phyloP scores from a whole-genome alignment of 2,329 filamentous ascomycete genomes.

The Xylaria sp. region DNA sequence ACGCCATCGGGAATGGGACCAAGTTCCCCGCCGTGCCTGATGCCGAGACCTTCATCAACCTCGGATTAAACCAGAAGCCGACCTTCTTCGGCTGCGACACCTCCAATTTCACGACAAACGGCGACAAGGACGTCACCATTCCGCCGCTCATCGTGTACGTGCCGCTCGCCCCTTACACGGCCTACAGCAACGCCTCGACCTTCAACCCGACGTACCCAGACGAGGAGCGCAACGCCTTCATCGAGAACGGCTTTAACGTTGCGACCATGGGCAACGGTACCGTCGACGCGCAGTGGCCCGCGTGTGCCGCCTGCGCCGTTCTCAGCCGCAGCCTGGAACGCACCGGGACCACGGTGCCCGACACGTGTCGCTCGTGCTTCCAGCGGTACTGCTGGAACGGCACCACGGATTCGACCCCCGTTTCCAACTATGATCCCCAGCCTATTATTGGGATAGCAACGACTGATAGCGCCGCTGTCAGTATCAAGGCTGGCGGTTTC shows the following conservation, averaged over 20 bases:
- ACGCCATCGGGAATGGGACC: constrained; percentile 69
- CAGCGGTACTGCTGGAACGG: constrained; percentile 92
- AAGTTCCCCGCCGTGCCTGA: constrained; percentile 79
- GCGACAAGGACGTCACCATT: constrained; percentile 46
- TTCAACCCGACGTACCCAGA: constrained; percentile 74
- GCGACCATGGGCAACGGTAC: constrained; percentile 87
- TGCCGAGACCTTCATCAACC: constrained; percentile 80
- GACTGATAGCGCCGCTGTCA: constrained; percentile 21
- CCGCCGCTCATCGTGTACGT: constrained; percentile 85
- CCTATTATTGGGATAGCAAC: constrained; percentile 38
- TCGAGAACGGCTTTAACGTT: constrained; percentile 86
- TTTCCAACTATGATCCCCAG: constrained; percentile 55
- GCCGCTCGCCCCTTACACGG: constrained; percentile 84
- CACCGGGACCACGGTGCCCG: constrained; percentile 75
- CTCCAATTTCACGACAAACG: constrained; percentile 61
- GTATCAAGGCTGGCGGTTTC: constrained; percentile 1
- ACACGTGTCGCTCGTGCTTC: constrained; percentile 82
- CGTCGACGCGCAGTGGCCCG: constrained; percentile 77
- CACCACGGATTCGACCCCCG: constrained; percentile 56
- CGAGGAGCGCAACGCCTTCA: constrained; percentile 78
- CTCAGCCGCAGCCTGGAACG: constrained; percentile 79
- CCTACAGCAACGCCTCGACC: constrained; percentile 82
- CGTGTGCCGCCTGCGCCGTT: constrained; percentile 89
- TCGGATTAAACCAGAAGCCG: constrained; percentile 77
- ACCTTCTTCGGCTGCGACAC: constrained; percentile 84